Percentiles rank a stretch among this genome's conserved stretches.
These are phyloP conservation scores for Paxillus rubicundulus DNA, from an alignment of 768 basidiomycete species.

Conservation along the genomic window DNA sequence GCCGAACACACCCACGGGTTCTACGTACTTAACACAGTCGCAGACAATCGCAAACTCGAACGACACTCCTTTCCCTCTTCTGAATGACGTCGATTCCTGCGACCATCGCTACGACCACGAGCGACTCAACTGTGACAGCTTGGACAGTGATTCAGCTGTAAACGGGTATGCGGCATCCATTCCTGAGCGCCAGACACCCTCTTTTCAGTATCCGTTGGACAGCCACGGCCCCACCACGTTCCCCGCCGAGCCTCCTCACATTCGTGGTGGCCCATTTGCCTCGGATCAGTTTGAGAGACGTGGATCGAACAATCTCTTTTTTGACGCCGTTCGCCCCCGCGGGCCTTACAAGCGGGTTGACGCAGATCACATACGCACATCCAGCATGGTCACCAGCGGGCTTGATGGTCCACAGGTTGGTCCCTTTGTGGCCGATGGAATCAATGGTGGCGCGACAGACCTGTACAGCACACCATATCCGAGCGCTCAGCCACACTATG, in stretches of 20 bases:
- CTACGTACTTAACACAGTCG: conserved; percentile 34
- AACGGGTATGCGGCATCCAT: conserved; percentile 10
- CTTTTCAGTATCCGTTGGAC: conserved; percentile 17
- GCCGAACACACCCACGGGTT: conserved; percentile 36
- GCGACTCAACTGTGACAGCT: conserved; percentile 9
- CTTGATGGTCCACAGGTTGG: conserved; percentile 24
- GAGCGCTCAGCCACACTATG: conserved; percentile 23
- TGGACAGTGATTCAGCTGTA: conserved; percentile 9
- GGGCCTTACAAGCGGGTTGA: conserved; percentile 24
- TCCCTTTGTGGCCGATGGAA: conserved; percentile 17
- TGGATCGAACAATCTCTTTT: conserved; percentile 37
- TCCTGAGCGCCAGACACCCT: conserved; percentile 18
- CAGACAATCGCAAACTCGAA: conserved; percentile 24
- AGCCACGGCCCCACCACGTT: conserved; percentile 9
- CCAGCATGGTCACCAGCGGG: conserved; percentile 19
- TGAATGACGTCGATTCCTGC: conserved; percentile 21
- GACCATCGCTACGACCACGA: conserved; percentile 24
- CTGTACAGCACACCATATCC: conserved; percentile 22
- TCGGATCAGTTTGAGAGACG: conserved; percentile 31
- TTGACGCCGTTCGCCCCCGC: conserved; percentile 36
- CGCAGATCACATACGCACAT: conserved; percentile 16
- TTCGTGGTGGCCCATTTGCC: conserved; percentile 7
- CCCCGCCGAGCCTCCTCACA: conserved; percentile 14
- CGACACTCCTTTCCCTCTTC: conserved; percentile 22
- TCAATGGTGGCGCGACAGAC: conserved; percentile 23